Conservation (phyloP, 306 rosid species). For the Myrica gale region DNA sequence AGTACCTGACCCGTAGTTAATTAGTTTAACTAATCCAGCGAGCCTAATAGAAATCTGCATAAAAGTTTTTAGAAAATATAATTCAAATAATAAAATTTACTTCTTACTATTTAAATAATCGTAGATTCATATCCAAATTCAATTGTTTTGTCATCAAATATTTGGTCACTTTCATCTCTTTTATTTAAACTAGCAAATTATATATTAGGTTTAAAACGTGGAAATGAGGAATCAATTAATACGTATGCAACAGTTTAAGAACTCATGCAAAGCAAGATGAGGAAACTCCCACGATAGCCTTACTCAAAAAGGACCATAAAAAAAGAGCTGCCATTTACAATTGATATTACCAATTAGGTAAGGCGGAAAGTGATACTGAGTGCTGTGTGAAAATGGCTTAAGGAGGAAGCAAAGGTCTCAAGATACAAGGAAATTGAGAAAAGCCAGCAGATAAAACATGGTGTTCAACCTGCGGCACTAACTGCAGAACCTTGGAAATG, state of each 20-base stretch:
- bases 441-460: no score
- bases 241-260: background rate
- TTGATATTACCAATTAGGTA: constrained; percentile 40
- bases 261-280: constrained; percentile 25
- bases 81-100: no score
- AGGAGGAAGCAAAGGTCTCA: constrained; percentile 83
- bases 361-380: constrained; percentile 38
- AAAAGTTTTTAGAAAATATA: background rate
- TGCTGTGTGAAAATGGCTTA: constrained; percentile 56
- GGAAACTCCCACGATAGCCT: constrained; percentile 23
- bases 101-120: no score
- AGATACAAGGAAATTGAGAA: no score
- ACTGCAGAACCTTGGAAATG: no score
- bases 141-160: no score
- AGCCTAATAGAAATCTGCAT: no score
- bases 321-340: constrained; percentile 14
- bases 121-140: no score
- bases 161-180: no score
- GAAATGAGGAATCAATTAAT: background rate
- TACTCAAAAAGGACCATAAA: constrained; percentile 31
- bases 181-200: background rate
- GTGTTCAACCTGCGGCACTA: no score
- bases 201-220: background rate
- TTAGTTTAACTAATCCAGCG: background rate
- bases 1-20: no score